Percentiles rank a stretch among this genome's conserved stretches.
Evolutionary conservation across 2,329 filamentous ascomycete genomes (phyloP).

Genomic region (Venturia oleaginea): DNA sequence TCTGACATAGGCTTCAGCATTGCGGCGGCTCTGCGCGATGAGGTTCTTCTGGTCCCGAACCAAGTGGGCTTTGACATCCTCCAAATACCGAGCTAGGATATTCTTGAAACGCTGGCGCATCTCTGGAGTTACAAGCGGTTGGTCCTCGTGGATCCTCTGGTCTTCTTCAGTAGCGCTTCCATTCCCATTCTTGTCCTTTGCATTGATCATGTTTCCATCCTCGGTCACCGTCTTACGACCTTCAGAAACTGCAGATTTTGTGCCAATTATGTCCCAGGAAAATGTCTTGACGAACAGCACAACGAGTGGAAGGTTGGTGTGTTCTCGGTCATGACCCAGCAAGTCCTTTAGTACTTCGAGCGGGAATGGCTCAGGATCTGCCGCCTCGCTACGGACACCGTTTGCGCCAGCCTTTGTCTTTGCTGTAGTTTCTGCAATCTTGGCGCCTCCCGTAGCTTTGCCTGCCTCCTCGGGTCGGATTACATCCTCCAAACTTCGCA

Average conservation of each 20-base stretch:
- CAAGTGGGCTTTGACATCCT: conserved; percentile 84
- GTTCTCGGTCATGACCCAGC: conserved; percentile 85
- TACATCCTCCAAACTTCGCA: conserved; percentile 70
- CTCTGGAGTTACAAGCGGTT: conserved; percentile 65
- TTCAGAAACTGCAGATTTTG: conserved; percentile 61
- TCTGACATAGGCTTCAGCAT: conserved; percentile 96
- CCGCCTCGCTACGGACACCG: conserved; percentile 47
- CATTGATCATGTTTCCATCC: conserved; percentile 27
- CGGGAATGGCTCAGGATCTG: conserved; percentile 75
- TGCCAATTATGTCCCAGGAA: conserved; percentile 86
- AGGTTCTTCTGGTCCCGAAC: conserved; percentile 88
- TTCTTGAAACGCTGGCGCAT: conserved; percentile 79
- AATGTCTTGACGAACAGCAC: conserved; percentile 96
- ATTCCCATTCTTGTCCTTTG: conserved; percentile 42
- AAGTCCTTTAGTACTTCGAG: conserved; percentile 97
- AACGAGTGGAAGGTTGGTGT: conserved; percentile 79
- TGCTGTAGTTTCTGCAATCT: conserved; percentile 44
- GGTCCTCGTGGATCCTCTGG: conserved; percentile 48
- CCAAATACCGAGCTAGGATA: conserved; percentile 78
- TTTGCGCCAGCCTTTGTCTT: conserved; percentile 56
- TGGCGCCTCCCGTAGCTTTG: conserved; percentile 48
- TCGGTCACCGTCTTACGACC: conserved; percentile 78
- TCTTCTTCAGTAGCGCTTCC: conserved; percentile 41
- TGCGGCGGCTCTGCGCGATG: conserved; percentile 77
- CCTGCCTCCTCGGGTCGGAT: conserved; percentile 55